Evolutionary conservation across 257 asterid species (phyloP).

Genomic region (Scutellaria barbata): DNA sequence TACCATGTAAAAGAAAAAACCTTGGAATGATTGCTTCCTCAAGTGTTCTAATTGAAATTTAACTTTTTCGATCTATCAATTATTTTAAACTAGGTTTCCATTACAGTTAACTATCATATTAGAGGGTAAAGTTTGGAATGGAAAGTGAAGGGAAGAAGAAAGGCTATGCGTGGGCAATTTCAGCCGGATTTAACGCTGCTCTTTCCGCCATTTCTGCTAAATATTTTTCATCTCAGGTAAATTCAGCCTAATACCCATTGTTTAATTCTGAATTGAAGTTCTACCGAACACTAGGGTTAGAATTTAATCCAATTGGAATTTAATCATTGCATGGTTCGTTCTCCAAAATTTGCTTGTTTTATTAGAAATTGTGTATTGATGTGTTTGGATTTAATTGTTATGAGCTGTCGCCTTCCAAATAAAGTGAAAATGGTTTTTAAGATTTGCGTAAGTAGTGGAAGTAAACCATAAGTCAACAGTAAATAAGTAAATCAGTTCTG

Average conservation of each 20-base stretch:
- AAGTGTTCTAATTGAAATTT: too few species aligned
- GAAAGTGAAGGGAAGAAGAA: conserved; percentile 47
- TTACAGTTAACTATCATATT: too few species aligned
- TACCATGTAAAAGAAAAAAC: too few species aligned
- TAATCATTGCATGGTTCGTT: conserved; percentile 2
- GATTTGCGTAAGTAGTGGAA: neutral
- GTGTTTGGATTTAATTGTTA: neutral
- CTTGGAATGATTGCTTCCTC: too few species aligned
- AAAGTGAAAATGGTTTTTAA: too few species aligned
- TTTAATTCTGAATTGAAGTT: neutral
- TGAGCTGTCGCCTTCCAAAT: too few species aligned
- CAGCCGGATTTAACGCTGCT: conserved; percentile 93
- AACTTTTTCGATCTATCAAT: too few species aligned
- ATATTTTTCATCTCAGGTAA: conserved; percentile 71
- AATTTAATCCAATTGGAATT: conserved; percentile 7
- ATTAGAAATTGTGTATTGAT: neutral
- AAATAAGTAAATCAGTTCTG: neutral
- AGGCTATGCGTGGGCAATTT: conserved; percentile 79
- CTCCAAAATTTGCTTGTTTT: conserved; percentile 2
- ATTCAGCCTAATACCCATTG: neutral
- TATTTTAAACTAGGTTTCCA: too few species aligned
- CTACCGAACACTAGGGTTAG: neutral
- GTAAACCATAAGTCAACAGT: neutral
- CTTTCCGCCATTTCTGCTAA: conserved; percentile 89
- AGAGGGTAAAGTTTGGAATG: conserved; percentile 36